These are phyloP conservation scores for Teunomyces cretensis DNA, from an alignment of 805 yeast genomes.

Conservation along the genomic window DNA sequence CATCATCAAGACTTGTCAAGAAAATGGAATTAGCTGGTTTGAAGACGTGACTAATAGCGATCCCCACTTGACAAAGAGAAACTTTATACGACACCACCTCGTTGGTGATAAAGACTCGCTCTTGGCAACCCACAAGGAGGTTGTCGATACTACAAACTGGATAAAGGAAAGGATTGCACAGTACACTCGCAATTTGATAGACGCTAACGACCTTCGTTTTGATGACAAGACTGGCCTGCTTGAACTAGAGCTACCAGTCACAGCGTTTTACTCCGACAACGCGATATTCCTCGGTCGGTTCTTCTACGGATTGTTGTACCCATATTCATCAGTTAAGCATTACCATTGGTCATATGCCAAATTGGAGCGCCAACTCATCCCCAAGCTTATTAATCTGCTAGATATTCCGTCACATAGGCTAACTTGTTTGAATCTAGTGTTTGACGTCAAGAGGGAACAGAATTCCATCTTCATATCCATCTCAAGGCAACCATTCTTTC, in stretches of 20 bases:
- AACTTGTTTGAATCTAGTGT: constrained; percentile 20
- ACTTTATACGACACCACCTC: constrained; percentile 46
- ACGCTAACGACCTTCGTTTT: background rate
- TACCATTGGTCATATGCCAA: constrained; percentile 43
- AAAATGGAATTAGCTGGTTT: constrained; percentile 53
- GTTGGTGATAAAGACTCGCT: background rate
- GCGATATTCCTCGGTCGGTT: constrained; percentile 26
- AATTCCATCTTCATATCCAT: constrained; percentile 8
- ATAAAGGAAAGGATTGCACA: constrained; percentile 1
- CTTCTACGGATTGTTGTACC: constrained; percentile 25
- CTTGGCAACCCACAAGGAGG: background rate
- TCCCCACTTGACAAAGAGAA: constrained; percentile 54
- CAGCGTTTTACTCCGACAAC: constrained; percentile 9
- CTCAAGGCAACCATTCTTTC: constrained; percentile 22
- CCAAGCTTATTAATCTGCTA: constrained; percentile 15
- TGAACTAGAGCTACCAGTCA: constrained; percentile 10
- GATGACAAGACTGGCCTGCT: constrained; percentile 11
- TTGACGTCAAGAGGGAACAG: constrained; percentile 11
- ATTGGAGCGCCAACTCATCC: constrained; percentile 31
- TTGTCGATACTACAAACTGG: background rate
- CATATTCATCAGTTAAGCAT: constrained; percentile 31
- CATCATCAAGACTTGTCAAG: constrained; percentile 46
- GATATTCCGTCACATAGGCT: background rate
- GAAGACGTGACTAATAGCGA: constrained; percentile 69
- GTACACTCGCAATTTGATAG: constrained; percentile 6